Evolutionary conservation across 2,329 filamentous ascomycete species (phyloP).

Genomic region (Grosmannia serpens): DNA sequence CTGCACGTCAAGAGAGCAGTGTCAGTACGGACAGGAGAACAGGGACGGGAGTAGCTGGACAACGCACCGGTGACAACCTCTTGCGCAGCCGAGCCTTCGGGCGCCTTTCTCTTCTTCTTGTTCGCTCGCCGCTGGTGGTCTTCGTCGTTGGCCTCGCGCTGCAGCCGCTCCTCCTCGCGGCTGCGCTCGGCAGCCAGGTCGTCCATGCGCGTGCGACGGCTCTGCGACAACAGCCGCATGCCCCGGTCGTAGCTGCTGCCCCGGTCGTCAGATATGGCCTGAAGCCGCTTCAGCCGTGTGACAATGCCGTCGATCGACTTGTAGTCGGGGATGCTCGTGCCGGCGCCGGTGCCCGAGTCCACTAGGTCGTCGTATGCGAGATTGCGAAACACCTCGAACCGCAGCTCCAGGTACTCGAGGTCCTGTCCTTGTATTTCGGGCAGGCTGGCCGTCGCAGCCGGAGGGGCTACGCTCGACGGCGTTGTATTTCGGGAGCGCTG

Average conservation of each 20-base stretch:
- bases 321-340: slow-evolving; percentile 50
- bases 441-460: slow-evolving; percentile 36
- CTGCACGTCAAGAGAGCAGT: neutral
- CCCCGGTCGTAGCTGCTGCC: slow-evolving; percentile 58
- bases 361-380: slow-evolving; percentile 59
- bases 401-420: slow-evolving; percentile 56
- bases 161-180: slow-evolving; percentile 38
- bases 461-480: slow-evolving; percentile 34
- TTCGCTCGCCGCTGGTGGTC: slow-evolving; percentile 44
- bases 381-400: slow-evolving; percentile 45
- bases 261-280: slow-evolving; percentile 55
- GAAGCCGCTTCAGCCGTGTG: slow-evolving; percentile 50
- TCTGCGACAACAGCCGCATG: slow-evolving; percentile 57
- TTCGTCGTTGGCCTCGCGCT: slow-evolving; percentile 36
- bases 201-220: slow-evolving; percentile 50
- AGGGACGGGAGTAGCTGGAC: neutral
- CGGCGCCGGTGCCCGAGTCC: slow-evolving; percentile 41
- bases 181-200: slow-evolving; percentile 34
- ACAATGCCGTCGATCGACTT: slow-evolving; percentile 53
- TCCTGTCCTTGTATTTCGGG: slow-evolving; percentile 44
- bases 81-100: slow-evolving; percentile 32
- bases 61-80: slow-evolving; percentile 29
- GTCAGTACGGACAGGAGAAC: neutral
- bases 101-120: slow-evolving; percentile 69
- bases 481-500: slow-evolving; percentile 71